Evolutionary conservation across 495 filamentous ascomycete genomes (phyloP).

Genomic region (Aspergillus baeticus): DNA sequence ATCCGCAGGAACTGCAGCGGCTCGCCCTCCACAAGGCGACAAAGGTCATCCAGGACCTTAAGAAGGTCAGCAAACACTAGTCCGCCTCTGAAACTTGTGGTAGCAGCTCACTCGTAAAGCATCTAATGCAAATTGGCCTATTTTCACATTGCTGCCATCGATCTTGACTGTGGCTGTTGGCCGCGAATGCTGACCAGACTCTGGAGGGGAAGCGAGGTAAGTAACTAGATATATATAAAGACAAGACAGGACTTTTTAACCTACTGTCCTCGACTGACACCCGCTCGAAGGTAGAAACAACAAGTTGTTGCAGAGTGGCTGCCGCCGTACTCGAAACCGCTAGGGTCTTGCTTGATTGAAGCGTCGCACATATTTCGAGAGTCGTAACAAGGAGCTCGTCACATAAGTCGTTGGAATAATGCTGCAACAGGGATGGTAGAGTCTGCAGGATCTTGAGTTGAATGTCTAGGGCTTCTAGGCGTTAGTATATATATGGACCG

Average conservation of each 20-base stretch:
- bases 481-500: slow-evolving; percentile 24
- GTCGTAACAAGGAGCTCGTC: slow-evolving; percentile 77
- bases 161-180: slow-evolving; percentile 37
- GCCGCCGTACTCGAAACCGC: slow-evolving; percentile 94
- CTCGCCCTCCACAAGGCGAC: slow-evolving; percentile 80
- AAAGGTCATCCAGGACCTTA: slow-evolving; percentile 84
- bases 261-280: slow-evolving; percentile 74
- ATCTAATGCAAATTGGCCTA: slow-evolving; percentile 79
- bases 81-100: neutral
- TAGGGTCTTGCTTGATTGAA: slow-evolving; percentile 86
- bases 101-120: slow-evolving; percentile 63
- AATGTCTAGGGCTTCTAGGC: slow-evolving; percentile 72
- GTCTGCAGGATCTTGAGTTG: slow-evolving; percentile 96
- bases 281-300: slow-evolving; percentile 90
- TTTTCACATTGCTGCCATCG: slow-evolving; percentile 58
- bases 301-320: slow-evolving; percentile 90
- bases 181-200: slow-evolving; percentile 49
- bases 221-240: slow-evolving; percentile 28
- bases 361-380: slow-evolving; percentile 83
- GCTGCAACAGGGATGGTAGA: slow-evolving; percentile 85
- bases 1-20: slow-evolving; percentile 76
- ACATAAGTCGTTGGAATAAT: slow-evolving; percentile 78
- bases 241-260: neutral
- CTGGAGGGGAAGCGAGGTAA: slow-evolving; percentile 53
- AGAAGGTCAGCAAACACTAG: neutral